phyloP scores from a whole-genome alignment of 495 filamentous ascomycete species.

The Tuber aestivum region DNA sequence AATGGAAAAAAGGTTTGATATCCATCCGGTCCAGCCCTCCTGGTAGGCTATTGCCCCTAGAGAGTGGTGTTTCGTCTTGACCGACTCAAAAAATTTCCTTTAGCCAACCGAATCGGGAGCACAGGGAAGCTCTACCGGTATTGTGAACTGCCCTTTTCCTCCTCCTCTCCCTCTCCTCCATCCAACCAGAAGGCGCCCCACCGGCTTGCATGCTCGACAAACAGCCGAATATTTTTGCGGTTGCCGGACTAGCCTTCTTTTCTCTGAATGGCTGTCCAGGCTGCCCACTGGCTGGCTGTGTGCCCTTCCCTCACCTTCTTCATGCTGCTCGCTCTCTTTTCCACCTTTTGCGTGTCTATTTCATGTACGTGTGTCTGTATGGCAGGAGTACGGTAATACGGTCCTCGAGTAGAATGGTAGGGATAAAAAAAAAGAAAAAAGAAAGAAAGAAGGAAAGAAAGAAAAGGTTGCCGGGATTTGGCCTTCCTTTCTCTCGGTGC shows the following conservation, averaged over 20 bases:
- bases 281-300: neutral
- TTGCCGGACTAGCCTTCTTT: neutral
- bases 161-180: neutral
- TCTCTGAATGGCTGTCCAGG: neutral
- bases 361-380: neutral
- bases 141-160: neutral
- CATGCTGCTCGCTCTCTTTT: slow-evolving; percentile 1
- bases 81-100: neutral
- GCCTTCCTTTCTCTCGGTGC: slow-evolving; percentile 3
- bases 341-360: neutral
- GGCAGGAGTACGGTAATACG: neutral
- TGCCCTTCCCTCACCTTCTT: neutral
- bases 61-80: neutral
- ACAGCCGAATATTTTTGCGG: neutral
- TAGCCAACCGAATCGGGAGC: neutral
- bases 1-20: neutral
- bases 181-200: neutral
- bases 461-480: neutral
- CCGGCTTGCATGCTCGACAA: neutral
- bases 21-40: neutral
- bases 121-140: neutral
- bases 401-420: neutral
- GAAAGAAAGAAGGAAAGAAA: neutral
- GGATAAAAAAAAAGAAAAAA: no score
- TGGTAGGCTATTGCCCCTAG: neutral